Conservation (phyloP, 495 filamentous ascomycete genomes). For the Neurospora pannonica region DNA sequence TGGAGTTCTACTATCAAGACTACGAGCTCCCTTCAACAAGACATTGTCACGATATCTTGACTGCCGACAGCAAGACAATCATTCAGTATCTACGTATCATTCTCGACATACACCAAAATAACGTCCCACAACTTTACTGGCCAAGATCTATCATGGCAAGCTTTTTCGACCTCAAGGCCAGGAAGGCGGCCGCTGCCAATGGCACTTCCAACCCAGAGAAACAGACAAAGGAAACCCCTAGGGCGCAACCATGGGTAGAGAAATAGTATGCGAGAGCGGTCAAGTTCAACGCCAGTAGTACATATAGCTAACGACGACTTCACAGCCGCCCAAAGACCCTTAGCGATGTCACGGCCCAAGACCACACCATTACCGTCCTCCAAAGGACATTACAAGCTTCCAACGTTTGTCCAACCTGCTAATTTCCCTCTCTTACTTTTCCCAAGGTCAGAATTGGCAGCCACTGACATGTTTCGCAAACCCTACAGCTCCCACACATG, state of each 20-base stretch:
- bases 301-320: constrained; percentile 11
- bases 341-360: constrained; percentile 92
- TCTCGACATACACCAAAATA: not conserved
- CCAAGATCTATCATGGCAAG: constrained; percentile 45
- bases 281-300: not conserved
- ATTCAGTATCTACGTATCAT: not conserved
- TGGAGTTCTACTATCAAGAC: not conserved
- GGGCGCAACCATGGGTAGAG: constrained; percentile 92
- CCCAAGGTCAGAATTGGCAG: not conserved
- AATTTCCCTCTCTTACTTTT: not conserved
- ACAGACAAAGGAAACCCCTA: constrained; percentile 50
- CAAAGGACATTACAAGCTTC: constrained; percentile 87
- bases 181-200: constrained; percentile 66
- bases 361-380: constrained; percentile 90
- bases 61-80: not conserved
- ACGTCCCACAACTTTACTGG: not conserved
- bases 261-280: constrained; percentile 70
- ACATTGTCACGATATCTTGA: not conserved
- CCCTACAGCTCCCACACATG: constrained; percentile 85
- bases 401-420: constrained; percentile 49
- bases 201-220: constrained; percentile 42
- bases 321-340: constrained; percentile 83
- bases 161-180: constrained; percentile 94
- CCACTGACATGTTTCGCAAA: constrained; percentile 1
- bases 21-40: not conserved